phyloP scores from a whole-genome alignment of 2,329 filamentous ascomycete species.

The Metarhizium humberi region DNA sequence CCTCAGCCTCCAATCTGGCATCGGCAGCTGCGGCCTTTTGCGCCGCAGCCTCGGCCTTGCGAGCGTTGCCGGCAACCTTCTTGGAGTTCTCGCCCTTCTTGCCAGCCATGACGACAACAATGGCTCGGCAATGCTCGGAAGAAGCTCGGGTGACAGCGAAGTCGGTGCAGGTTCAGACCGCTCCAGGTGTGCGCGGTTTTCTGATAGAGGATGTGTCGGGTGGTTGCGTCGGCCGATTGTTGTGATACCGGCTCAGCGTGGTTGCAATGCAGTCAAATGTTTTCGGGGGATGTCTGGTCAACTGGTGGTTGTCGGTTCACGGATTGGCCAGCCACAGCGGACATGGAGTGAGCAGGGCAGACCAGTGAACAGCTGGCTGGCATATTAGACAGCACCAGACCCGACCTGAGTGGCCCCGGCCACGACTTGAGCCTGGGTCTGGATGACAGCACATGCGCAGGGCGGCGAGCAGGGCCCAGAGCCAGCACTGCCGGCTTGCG shows the following conservation, averaged over 20 bases:
- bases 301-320: background rate
- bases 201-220: background rate
- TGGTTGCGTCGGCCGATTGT: background rate
- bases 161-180: background rate
- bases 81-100: slow-evolving; percentile 80
- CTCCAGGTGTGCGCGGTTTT: background rate
- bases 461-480: too few species aligned
- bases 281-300: background rate
- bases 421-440: too few species aligned
- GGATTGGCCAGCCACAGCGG: background rate
- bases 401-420: too few species aligned
- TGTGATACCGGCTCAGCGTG: slow-evolving; percentile 2
- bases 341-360: too few species aligned
- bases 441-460: too few species aligned
- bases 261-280: background rate
- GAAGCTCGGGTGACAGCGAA: background rate
- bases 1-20: slow-evolving; percentile 53
- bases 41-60: slow-evolving; percentile 83
- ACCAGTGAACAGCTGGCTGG: too few species aligned
- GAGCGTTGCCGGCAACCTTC: slow-evolving; percentile 80
- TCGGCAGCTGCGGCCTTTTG: slow-evolving; percentile 67
- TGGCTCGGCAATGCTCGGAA: slow-evolving; percentile 4
- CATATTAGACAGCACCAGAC: too few species aligned
- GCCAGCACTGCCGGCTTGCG: too few species aligned
- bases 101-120: slow-evolving; percentile 48